Evolutionary conservation across 805 yeast species (phyloP), one percentile per base, ranked within the genome.

Genomic region (Ogataea siamensis): DNA sequence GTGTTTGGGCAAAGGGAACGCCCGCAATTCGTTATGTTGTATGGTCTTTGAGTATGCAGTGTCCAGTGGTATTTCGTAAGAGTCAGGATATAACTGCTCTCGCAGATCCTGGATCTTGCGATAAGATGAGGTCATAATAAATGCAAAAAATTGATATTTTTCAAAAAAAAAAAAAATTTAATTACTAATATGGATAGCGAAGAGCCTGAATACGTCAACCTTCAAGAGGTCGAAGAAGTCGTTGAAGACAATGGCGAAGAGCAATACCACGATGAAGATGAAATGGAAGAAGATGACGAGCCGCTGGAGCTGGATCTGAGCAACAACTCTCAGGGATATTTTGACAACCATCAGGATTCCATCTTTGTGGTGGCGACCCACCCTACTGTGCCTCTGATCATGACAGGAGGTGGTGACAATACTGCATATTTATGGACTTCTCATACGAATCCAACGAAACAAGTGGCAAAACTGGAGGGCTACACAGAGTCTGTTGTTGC

Each of bases 331-430:
- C 76, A 82, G 66, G 70, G 87, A 0, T 93, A 87, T 62, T 93
- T 93, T 60, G 99, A 93, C 58, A 73, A 74, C 49, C 99, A 93
- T 58, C 71, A 75, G 39, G 99, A 93, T 62, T 87, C 96, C 2
- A 76, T 91, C 3, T 91, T 84, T 63, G 71, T 84, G 10, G 71
- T 93, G n/a, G 76, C 85, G 34, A 67, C 80, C 5, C 97, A 93
- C 59, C 97, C 97, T 26, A 71, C 71, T 5, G 69, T 88, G 43
- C 97, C 97, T 12, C 62, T 83, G 60, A 93, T 86, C 7, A 83
- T 81, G n/a, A 74, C 91, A 15, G 99, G 99, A 20, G 98, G 96
- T 28, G 98, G 95, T 42, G 99, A 93, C 61, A 81, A 91, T 60
- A 69, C 77, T 17, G 96, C 89, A 2, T 86, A 78, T 58, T 58